phyloP scores from a whole-genome alignment of 805 yeast species.

The Lachancea meyersii region DNA sequence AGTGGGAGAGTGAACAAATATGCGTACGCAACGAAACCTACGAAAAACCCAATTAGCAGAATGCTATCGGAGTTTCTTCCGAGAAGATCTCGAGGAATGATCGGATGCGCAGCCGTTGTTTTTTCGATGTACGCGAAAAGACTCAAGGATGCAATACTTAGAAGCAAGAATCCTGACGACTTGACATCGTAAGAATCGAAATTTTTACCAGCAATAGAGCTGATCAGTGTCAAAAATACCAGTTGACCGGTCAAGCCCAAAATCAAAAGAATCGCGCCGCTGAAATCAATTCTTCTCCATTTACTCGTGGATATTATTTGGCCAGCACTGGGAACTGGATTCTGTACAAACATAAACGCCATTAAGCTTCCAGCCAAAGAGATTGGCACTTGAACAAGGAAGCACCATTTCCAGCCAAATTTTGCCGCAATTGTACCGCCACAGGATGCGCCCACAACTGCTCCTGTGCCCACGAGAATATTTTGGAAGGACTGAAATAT shows the following conservation, averaged over 20 bases:
- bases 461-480: conserved; percentile 46
- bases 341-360: conserved; percentile 26
- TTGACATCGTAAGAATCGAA: conserved; percentile 10
- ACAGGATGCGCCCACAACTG: conserved; percentile 34
- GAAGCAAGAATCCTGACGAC: conserved; percentile 7
- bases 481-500: conserved; percentile 42
- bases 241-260: conserved; percentile 32
- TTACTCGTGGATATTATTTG: conserved; percentile 11
- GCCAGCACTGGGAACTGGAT: too few species aligned
- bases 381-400: conserved; percentile 34
- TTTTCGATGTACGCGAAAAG: conserved; percentile 14
- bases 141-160: conserved; percentile 9
- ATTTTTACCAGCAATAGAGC: conserved; percentile 5
- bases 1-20: conserved; percentile 39
- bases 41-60: conserved; percentile 27
- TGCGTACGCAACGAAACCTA: conserved; percentile 38
- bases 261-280: conserved; percentile 33
- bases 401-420: conserved; percentile 40
- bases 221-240: conserved; percentile 13
- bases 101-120: conserved; percentile 16
- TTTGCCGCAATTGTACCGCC: conserved; percentile 35
- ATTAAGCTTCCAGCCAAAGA: conserved; percentile 29
- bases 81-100: conserved; percentile 15
- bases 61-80: conserved; percentile 10
- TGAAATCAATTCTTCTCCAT: conserved; percentile 31